Conservation (phyloP, 75 land plant genomes). For the Pinus albicaulis region DNA sequence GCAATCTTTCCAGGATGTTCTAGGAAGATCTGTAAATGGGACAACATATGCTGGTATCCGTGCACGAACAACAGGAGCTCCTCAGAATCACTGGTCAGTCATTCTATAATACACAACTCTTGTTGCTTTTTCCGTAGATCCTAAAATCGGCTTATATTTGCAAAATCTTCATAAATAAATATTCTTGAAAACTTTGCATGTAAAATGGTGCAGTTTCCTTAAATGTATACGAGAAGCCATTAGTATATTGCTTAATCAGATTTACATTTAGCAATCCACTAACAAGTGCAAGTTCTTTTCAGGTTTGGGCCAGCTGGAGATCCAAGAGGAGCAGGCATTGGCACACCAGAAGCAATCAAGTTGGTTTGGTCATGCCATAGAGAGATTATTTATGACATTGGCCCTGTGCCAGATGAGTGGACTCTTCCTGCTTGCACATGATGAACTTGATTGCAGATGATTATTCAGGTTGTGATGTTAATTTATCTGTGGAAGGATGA, state of each 20-base stretch:
- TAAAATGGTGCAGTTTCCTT: neutral
- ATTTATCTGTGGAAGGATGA: neutral
- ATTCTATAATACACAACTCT: neutral
- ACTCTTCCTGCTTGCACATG: slow-evolving; percentile 62
- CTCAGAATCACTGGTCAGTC: slow-evolving; percentile 94
- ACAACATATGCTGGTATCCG: slow-evolving; percentile 96
- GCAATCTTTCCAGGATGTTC: slow-evolving; percentile 61
- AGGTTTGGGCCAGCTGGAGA: slow-evolving; percentile 99
- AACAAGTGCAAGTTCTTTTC: slow-evolving; percentile 12
- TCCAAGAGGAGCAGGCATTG: slow-evolving; percentile 97
- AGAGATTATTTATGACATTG: slow-evolving; percentile 92
- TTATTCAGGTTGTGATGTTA: neutral
- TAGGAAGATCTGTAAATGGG: slow-evolving; percentile 89
- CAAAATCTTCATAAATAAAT: neutral
- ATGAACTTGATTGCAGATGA: neutral
- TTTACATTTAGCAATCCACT: neutral
- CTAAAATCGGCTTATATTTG: neutral
- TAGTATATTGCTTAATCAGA: neutral
- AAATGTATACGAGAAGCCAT: neutral
- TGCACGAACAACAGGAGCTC: slow-evolving; percentile 98
- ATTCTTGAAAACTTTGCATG: neutral
- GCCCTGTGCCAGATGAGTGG: slow-evolving; percentile 82
- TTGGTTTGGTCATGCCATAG: slow-evolving; percentile 99
- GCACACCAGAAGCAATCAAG: slow-evolving; percentile 98
- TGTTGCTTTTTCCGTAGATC: neutral